Evolutionary conservation across 1,139 yeast genomes (phyloP), one percentile per base, ranked within the genome.

Genomic region (Protomyces arabidopsidicola): DNA sequence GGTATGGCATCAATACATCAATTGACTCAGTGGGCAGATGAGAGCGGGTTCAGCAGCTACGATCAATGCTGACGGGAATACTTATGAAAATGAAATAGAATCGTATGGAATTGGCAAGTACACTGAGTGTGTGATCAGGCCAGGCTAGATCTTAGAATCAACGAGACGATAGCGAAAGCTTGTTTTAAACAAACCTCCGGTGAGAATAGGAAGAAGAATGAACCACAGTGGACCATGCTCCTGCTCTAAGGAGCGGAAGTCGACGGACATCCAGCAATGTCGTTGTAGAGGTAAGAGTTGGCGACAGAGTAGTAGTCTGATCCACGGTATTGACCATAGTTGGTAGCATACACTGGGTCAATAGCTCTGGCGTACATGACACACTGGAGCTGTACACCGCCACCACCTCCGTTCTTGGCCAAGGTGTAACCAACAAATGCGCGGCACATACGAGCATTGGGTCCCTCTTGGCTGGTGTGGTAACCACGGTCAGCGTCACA

Each of bases 1-100:
- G 56, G 56, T 6, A 38, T 34, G 45, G 35, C 38, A 9, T 51
- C 45, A 16, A 36, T 58, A 24, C 56, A 52, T 18, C 27, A 39
- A 42, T 20, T 58, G 53, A 58, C 62, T 16, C 45, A 16, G 9
- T 58, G 56, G 55, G 62, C 62, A 6, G 56, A 52, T 20, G 62
- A 38, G 27, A 52, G 56, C 53, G 20, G 52, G 9, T 58, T 51
- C 35, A 50, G 56, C 8, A 58, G 62, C 35, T 58, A 58, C 20
- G 62, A 58, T 27, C 45, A 52, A 16, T 58, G 62, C 52, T 58
- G 45, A 52, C 42, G 42, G 10, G 42, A 12, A 36, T 36, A n/a
- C 9, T n/a, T 14, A 36, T 36, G 14, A 36, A n/a, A 36, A 36
- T 36, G 9, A 9, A n/a, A 9, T 14, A n/a, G 16, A 36, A 36